Conservation (phyloP, 179 eudicot species). For the Beta macrorhiza region DNA sequence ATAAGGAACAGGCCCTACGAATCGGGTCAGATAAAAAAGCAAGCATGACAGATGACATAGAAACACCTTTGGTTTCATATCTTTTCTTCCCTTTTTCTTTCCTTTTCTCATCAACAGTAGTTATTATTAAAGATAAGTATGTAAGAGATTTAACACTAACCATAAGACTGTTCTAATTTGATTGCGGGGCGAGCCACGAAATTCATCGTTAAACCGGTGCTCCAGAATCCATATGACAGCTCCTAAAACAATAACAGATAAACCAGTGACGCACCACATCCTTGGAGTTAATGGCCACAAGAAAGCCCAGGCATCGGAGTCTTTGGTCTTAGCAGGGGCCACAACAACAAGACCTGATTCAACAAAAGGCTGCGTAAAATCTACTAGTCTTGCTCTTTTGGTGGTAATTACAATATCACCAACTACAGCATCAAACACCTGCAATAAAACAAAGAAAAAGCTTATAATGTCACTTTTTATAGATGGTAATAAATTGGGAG, state of each 20-base stretch:
- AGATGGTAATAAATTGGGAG: not conserved
- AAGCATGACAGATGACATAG: too few species aligned
- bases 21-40: too few species aligned
- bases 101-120: too few species aligned
- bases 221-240: constrained; percentile 72
- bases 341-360: constrained; percentile 85
- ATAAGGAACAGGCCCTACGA: too few species aligned
- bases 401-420: constrained; percentile 81
- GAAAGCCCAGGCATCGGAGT: constrained; percentile 63
- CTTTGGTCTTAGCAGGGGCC: constrained; percentile 47
- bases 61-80: too few species aligned
- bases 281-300: constrained; percentile 53
- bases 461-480: not conserved
- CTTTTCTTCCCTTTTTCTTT: not conserved
- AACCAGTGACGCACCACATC: constrained; percentile 65
- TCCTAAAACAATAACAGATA: constrained; percentile 56
- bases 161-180: constrained; percentile 63
- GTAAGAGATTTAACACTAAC: constrained; percentile 32
- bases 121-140: too few species aligned
- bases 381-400: constrained; percentile 54
- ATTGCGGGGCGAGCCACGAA: constrained; percentile 71
- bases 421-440: constrained; percentile 73
- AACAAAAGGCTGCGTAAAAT: constrained; percentile 75
- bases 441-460: not conserved
- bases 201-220: constrained; percentile 71